phyloP scores from a whole-genome alignment of 768 basidiomycete genomes.

The Cytidiella melzeri region DNA sequence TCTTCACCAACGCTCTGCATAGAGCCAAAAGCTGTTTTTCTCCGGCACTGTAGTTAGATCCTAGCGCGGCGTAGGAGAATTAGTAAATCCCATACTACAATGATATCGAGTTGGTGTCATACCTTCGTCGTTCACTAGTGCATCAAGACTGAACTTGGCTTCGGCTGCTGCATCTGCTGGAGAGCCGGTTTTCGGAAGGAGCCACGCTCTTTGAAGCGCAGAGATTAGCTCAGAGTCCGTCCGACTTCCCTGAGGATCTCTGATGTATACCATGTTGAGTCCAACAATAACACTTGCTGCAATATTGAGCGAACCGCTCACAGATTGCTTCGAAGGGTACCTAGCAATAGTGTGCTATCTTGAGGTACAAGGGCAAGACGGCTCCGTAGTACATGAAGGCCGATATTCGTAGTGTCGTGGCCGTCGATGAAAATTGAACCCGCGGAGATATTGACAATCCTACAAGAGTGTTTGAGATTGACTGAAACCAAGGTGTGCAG shows the following conservation, averaged over 20 bases:
- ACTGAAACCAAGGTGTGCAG: not conserved
- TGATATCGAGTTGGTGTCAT: not conserved
- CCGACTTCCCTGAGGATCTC: constrained; percentile 44
- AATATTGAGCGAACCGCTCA: constrained; percentile 20
- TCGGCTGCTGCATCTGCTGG: constrained; percentile 39
- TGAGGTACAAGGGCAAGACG: constrained; percentile 64
- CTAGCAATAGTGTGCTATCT: constrained; percentile 73
- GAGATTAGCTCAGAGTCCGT: constrained; percentile 48
- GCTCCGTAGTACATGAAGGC: constrained; percentile 46
- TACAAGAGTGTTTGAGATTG: constrained; percentile 34
- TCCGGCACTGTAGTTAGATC: constrained; percentile 55
- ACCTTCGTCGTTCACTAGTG: constrained; percentile 60
- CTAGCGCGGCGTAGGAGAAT: constrained; percentile 22
- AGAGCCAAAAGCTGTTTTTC: constrained; percentile 84
- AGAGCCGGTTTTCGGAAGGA: constrained; percentile 49
- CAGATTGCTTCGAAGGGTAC: constrained; percentile 70
- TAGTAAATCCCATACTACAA: not conserved
- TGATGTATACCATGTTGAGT: constrained; percentile 61
- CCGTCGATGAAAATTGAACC: constrained; percentile 59
- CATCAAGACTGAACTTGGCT: constrained; percentile 62
- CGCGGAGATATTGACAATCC: constrained; percentile 51
- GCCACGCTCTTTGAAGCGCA: constrained; percentile 52
- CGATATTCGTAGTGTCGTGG: constrained; percentile 44
- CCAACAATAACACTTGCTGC: constrained; percentile 37
- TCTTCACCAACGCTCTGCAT: constrained; percentile 70